Base-by-base conservation (phyloP, 495 filamentous ascomycete genomes). In the Aspergillus cavernicola region DNA sequence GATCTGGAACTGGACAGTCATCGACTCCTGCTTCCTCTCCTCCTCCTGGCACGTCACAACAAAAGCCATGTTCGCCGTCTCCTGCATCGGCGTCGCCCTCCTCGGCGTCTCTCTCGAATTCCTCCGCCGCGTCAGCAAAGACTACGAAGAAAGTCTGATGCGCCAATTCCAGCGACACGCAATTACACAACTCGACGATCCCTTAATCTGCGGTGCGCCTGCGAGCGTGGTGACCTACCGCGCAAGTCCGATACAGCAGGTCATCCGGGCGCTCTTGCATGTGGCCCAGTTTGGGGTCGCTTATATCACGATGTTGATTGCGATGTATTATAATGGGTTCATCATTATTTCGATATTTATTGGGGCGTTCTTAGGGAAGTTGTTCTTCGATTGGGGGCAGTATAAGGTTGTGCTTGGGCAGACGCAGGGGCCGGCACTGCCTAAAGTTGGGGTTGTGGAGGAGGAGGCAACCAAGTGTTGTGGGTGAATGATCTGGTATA, bases 1-100 rank as follows among this genome's bases (percentile, higher is more conserved):
- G 85, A 65, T 87, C 6, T 87, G 84, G 81, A 87, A 89, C 61
- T 88, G 84, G 81, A 66, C 85, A 50, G 83, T 79, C 0, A 67
- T 85, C 46, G 78, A 87, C 65, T 63, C 81, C 0, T 89, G 84
- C 62, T 88, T 89, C 63, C 69, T 89, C 39, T 74, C 83, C 1
- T 56, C 64, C 1, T 66, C 70, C 19, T 89, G 85, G 85, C 80
- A 82, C 48, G 73, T 87, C 55, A 78, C 68, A 5, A 81, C 79
- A 8, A 57, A 58, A 4, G 80, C 73, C 52, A 80, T 77, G 63
- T 87, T 89, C 49, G 83, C 81, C 22, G 83, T 77, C 4, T 78
- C 80, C 22, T 88, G 85, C 60, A 84, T 89, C 56, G 84, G 84
- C 35, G 79, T 85, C 19, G 70, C 84, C 37, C 65, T 80, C 6